phyloP scores from a whole-genome alignment of 129 eudicot genomes.

The Centaurea solstitialis region DNA sequence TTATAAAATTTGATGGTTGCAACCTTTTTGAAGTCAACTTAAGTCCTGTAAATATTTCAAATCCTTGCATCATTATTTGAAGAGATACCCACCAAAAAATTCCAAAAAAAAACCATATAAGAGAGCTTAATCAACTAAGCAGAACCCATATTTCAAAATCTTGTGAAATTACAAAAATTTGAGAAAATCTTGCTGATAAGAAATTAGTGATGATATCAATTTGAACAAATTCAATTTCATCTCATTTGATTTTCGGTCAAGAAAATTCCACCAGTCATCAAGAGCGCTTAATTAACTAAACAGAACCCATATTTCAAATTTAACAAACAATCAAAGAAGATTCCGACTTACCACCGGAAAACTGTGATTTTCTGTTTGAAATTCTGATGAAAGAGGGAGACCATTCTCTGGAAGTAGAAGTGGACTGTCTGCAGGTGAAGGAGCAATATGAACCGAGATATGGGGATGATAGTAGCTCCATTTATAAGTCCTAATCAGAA shows the following conservation, averaged over 20 bases:
- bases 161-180: background rate
- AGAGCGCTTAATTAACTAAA: background rate
- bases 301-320: background rate
- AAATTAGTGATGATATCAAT: background rate
- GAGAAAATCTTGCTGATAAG: background rate
- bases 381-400: constrained; percentile 28
- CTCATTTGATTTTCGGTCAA: background rate
- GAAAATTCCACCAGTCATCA: background rate
- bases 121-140: too few relatives aligned
- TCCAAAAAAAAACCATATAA: background rate
- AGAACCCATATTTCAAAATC: too few relatives aligned
- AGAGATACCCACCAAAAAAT: background rate
- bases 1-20: constrained; percentile 20
- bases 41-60: constrained; percentile 40
- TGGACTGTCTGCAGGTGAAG: constrained; percentile 22
- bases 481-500: constrained; percentile 18
- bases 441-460: constrained; percentile 25
- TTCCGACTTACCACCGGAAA: constrained; percentile 20
- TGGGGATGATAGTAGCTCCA: constrained; percentile 42
- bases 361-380: constrained; percentile 13
- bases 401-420: constrained; percentile 24
- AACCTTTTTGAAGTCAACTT: constrained; percentile 33
- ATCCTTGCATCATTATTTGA: background rate
- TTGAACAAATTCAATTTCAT: constrained; percentile 5
- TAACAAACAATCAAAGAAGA: background rate